Base-by-base conservation (phyloP, 352 stramenopile genomes). In the Pythium angustatum region DNA sequence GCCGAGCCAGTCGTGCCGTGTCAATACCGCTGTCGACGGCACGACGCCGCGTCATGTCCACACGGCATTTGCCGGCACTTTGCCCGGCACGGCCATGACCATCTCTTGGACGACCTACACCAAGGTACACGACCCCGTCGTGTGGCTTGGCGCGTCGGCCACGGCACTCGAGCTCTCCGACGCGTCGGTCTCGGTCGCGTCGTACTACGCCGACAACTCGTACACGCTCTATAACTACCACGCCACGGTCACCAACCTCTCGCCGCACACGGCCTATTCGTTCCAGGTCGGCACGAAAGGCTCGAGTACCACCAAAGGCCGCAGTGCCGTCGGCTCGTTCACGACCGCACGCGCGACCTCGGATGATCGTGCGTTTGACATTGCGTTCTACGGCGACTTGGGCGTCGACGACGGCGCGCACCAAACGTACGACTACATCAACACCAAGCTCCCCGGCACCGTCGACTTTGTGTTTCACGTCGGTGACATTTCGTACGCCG, bases 381-480 rank as follows among this genome's bases (percentile, higher is more conserved):
- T 87, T 27, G 62, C 75, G 2, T 65, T 91, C 22, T 88, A 86
- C 55, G 83, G 80, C 24, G 80, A 90, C 50, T 57, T 78, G 38
- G 83, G 83, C 38, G 75, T 79, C 0, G 73, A 71, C 24, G 31
- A 65, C 2, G 76, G 88, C 44, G 74, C 78, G 6, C 61, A 64
- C 7, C 44, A 54, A 8, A 87, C 77, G 2, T 72, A 82, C 43
- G n/a, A 51, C 9, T 69, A 73, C 33, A 27, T 91, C 34, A 85
- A 80, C 48, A 61, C 68, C 15, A 51, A 83, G 30, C 69, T 66
- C 6, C 54, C 55, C 2, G 55, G 65, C 11, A 61, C 74, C 2
- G 56, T 91, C 1, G 76, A 90, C 26, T 73, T 93, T 21, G 69
- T 92, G 15, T 88, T 83, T 69, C 84, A 95, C 58, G 50, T 91